Evolutionary conservation across 2,329 filamentous ascomycete genomes (phyloP).

Genomic region (Xylaria arbuscula): DNA sequence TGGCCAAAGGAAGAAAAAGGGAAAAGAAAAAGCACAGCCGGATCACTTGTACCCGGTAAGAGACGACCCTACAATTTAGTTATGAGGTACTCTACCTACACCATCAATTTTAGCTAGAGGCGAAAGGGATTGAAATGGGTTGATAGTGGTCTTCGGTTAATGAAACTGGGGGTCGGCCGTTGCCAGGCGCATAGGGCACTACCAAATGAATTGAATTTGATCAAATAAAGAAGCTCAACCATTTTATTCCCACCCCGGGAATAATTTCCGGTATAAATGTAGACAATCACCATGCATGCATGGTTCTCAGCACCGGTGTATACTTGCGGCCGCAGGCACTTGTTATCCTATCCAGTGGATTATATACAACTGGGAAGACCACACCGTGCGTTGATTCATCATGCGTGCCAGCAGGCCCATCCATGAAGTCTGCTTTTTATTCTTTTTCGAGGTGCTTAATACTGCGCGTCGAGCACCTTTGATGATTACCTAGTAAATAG

Average conservation of each 20-base stretch:
- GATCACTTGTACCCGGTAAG: neutral
- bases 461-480: neutral
- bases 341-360: neutral
- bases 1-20: too few relatives aligned
- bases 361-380: neutral
- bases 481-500: constrained; percentile 13
- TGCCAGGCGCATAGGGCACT: neutral
- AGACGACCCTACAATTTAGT: neutral
- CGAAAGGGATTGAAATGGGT: neutral
- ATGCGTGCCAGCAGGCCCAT: neutral
- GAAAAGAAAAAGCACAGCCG: neutral
- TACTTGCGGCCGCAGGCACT: neutral
- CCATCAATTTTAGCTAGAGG: neutral
- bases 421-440: neutral
- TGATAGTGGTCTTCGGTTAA: too few relatives aligned
- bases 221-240: neutral
- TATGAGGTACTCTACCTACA: neutral
- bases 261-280: neutral
- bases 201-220: neutral
- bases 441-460: neutral
- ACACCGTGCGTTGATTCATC: neutral
- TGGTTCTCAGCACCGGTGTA: too few relatives aligned
- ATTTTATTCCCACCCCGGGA: neutral
- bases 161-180: neutral
- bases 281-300: too few relatives aligned